Evolutionary conservation across 768 basidiomycete species (phyloP).

Genomic region (Clitopilus hobsonii): DNA sequence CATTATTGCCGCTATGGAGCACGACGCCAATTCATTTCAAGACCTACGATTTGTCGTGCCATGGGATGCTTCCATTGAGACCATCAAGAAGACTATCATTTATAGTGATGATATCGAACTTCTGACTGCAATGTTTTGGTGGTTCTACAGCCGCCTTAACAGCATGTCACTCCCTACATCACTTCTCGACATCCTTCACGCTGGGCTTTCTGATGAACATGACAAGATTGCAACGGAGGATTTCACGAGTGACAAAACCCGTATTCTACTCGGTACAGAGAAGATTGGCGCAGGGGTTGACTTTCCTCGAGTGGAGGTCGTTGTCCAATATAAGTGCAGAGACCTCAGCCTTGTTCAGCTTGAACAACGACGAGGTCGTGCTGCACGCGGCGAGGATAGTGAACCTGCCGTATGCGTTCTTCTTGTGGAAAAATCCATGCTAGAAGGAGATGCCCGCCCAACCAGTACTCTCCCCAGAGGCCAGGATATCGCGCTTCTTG

Average conservation of each 20-base stretch:
- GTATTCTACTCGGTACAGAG: conserved; percentile 14
- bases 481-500: not conserved
- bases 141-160: conserved; percentile 5
- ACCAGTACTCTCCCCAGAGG: not conserved
- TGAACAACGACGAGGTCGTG: conserved; percentile 13
- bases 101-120: conserved; percentile 14
- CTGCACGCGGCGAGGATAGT: too few relatives aligned
- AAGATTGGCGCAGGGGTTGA: conserved; percentile 18
- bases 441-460: not conserved
- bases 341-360: conserved; percentile 9
- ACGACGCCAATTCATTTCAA: conserved; percentile 10
- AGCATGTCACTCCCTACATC: conserved; percentile 5
- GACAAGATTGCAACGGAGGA: conserved; percentile 9
- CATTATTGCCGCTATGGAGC: conserved; percentile 11
- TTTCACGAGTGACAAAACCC: conserved; percentile 9
- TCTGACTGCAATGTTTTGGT: conserved; percentile 19
- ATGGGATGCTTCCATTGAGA: not conserved
- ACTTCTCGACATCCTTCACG: conserved; percentile 15
- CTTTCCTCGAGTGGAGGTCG: conserved; percentile 10
- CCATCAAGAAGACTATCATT: conserved; percentile 8
- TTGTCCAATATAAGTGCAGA: conserved; percentile 12
- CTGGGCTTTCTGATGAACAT: conserved; percentile 14
- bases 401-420: not conserved
- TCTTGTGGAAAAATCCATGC: not conserved
- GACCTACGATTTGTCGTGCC: conserved; percentile 17